Evolutionary conservation across 2,329 filamentous ascomycete species (phyloP), one percentile per base, ranked within the genome.

Genomic region (Botrytis porri): DNA sequence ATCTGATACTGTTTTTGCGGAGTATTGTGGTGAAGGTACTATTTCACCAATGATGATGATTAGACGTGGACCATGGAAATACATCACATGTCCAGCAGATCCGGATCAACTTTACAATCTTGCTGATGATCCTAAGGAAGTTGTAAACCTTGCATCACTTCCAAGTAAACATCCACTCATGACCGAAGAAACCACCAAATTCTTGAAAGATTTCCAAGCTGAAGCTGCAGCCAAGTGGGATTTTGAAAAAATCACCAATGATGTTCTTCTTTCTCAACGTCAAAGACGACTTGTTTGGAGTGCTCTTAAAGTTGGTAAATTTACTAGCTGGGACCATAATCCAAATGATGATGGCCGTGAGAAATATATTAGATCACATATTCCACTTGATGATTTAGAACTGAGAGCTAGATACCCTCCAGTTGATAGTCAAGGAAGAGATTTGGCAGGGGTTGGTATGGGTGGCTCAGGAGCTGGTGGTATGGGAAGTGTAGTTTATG

Each of bases 11-110:
- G 94, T 96, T n/a, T 92, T 95, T 78, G 94, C 94, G 74, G 95
- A 98, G 84, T 98, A 98, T 84, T 97, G 95, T 80, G 95, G 94
- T 67, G 95, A 98, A 83, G 95, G 95, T 65, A 97, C 95, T 1
- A 86, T 97, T 72, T 90, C 92, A 7, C 95, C 95, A 1, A 88
- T 97, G 73, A 93, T 97, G 86, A 98, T 98, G 95, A 98, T 98
- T 80, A 90, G 93, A 73, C 91, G 94, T 71, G 93, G 93, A 14
- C 86, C 88, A 64, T 98, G 93, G 93, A 98, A 98, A 85, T 97
- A 94, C 82, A 90, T 96, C 76, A 94, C 89, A 75, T 97, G 94
- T 79, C 90, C 94, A 10, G 91, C 90, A 35, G 95, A 98, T 80
- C 90, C 92, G 45, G 90, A 93, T 43, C 93, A 96, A 84, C 88